These are phyloP conservation scores for Serendipita sp. DNA, from an alignment of 768 basidiomycete species.

Conservation along the genomic window DNA sequence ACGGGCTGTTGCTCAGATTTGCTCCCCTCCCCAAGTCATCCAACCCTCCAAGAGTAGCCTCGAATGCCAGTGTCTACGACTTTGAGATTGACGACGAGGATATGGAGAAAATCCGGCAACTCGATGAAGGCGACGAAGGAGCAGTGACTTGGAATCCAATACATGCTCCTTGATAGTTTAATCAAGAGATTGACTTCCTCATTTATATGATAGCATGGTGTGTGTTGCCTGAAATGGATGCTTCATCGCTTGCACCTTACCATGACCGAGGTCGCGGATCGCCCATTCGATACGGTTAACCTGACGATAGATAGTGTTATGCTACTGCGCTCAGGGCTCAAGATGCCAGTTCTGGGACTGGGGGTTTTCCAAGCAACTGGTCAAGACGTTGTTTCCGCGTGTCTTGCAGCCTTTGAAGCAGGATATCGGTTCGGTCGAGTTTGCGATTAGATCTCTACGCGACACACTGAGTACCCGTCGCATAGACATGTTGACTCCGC, in stretches of 20 bases:
- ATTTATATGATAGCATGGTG: background rate
- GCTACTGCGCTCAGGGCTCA: slow-evolving; percentile 26
- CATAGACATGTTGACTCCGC: slow-evolving; percentile 11
- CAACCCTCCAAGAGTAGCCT: slow-evolving; percentile 49
- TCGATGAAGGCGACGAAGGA: slow-evolving; percentile 61
- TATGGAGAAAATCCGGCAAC: slow-evolving; percentile 42
- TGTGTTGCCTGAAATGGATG: background rate
- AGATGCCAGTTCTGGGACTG: slow-evolving; percentile 52
- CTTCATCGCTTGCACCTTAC: too few relatives aligned
- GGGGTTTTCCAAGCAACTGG: slow-evolving; percentile 46
- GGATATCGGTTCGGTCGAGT: slow-evolving; percentile 30
- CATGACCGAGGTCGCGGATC: too few relatives aligned
- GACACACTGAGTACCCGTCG: background rate
- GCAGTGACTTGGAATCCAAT: slow-evolving; percentile 79
- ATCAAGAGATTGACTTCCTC: background rate
- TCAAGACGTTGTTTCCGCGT: slow-evolving; percentile 25
- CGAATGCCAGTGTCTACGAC: slow-evolving; percentile 60
- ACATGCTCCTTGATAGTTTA: slow-evolving; percentile 21
- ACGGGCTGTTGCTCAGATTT: slow-evolving; percentile 28
- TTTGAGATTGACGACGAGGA: slow-evolving; percentile 56
- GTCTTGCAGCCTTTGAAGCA: slow-evolving; percentile 43
- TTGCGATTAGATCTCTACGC: too few relatives aligned
- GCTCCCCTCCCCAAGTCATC: slow-evolving; percentile 71
- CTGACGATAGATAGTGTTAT: background rate
- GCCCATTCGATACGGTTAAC: background rate